phyloP scores from a whole-genome alignment of 2,329 filamentous ascomycete genomes.

The Phaeosphaeriaceae sp. region DNA sequence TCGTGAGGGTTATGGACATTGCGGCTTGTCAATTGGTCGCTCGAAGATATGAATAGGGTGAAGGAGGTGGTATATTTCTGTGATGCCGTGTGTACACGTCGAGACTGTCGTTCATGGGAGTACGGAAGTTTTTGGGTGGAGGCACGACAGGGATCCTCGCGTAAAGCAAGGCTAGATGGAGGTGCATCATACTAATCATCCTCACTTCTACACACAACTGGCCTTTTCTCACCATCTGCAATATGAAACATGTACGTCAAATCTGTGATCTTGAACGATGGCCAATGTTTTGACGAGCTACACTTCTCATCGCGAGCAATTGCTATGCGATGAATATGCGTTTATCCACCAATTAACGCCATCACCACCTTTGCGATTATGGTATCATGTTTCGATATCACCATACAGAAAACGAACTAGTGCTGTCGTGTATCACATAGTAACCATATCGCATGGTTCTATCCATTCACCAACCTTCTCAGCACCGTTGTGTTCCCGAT shows the following conservation, averaged over 20 bases:
- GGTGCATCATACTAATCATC: background rate
- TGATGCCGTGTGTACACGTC: background rate
- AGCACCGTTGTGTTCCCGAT: too few species aligned
- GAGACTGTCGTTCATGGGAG: background rate
- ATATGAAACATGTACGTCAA: background rate
- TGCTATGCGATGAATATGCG: background rate
- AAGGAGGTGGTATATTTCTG: background rate
- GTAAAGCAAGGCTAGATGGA: background rate
- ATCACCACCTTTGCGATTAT: background rate
- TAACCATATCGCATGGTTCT: background rate
- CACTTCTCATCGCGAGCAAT: background rate
- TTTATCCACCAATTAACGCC: background rate
- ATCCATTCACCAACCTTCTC: background rate
- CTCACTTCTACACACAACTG: background rate
- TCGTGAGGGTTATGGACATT: constrained; percentile 18
- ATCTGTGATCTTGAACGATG: background rate
- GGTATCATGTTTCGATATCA: constrained; percentile 3
- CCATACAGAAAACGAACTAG: background rate
- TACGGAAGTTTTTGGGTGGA: background rate
- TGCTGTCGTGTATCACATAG: background rate
- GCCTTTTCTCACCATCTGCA: background rate
- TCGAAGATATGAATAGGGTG: background rate
- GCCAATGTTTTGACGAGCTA: background rate
- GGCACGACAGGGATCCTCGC: background rate
- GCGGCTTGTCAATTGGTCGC: constrained; percentile 9